Conservation (phyloP, 208 protist species). For the Leishmania gerbilli region DNA sequence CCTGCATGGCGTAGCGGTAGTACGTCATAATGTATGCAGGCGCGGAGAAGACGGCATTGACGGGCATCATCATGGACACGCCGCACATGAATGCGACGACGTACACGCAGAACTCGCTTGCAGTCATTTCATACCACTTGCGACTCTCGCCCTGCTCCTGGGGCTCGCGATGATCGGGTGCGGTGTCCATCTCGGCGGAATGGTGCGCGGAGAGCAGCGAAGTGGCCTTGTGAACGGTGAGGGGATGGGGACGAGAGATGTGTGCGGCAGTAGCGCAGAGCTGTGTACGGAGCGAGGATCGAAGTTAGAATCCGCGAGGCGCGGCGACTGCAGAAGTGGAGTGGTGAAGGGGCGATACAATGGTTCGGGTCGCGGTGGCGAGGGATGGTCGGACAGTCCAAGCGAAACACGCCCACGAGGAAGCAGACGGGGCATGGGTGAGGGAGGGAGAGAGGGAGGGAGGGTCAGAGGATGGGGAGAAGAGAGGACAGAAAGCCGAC, state of each 20-base stretch:
- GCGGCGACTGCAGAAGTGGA: too few relatives aligned
- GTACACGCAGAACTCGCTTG: slow-evolving; percentile 53
- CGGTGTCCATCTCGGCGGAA: neutral
- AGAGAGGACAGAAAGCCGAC: neutral
- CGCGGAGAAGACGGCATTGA: slow-evolving; percentile 84
- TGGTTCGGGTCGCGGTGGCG: too few relatives aligned
- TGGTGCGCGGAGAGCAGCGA: neutral
- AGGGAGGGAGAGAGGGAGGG: neutral
- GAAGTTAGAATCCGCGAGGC: neutral
- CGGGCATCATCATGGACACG: slow-evolving; percentile 76
- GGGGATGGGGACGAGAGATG: neutral
- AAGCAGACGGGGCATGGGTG: neutral
- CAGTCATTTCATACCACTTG: slow-evolving; percentile 23
- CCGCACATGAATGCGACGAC: slow-evolving; percentile 68
- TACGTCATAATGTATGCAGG: slow-evolving; percentile 72
- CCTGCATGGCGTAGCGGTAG: slow-evolving; percentile 54
- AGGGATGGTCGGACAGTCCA: too few relatives aligned
- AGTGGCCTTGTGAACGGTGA: neutral
- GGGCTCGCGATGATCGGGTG: neutral
- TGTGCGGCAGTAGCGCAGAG: neutral
- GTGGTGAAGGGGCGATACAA: too few relatives aligned
- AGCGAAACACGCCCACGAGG: too few relatives aligned
- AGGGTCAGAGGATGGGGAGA: neutral
- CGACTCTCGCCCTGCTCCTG: neutral
- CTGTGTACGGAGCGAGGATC: neutral